Percentiles rank a stretch among this genome's conserved stretches.
These are phyloP conservation scores for Galerina marginata DNA, from an alignment of 768 basidiomycete species.

Conservation along the genomic window DNA sequence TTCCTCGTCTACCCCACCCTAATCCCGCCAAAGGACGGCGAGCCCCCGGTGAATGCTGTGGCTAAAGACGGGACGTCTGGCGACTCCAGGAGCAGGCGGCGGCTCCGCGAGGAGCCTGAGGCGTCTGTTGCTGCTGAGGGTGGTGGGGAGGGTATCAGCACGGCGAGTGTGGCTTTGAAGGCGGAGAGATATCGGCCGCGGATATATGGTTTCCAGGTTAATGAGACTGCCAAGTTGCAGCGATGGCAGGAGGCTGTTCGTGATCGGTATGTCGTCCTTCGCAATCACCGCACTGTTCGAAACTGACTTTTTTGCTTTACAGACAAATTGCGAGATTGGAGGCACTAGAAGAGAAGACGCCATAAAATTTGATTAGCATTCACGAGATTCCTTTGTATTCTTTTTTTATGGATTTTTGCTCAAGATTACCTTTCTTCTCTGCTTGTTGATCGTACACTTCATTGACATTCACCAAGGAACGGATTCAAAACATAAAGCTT, in stretches of 20 bases:
- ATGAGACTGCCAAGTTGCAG: constrained; percentile 92
- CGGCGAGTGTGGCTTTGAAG: constrained; percentile 83
- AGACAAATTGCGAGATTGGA: constrained; percentile 59
- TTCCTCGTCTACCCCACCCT: constrained; percentile 97
- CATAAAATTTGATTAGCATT: constrained; percentile 7
- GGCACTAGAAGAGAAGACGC: constrained; percentile 39
- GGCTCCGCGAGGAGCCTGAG: constrained; percentile 59
- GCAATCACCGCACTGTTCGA: constrained; percentile 10
- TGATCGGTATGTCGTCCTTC: constrained; percentile 65
- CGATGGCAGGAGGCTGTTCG: constrained; percentile 95
- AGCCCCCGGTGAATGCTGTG: constrained; percentile 9
- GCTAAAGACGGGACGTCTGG: constrained; percentile 29
- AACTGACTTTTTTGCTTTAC: neutral
- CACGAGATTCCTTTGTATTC: constrained; percentile 1
- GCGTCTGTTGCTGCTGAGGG: constrained; percentile 54
- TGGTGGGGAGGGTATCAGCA: constrained; percentile 73
- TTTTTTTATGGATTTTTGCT: constrained; percentile 3
- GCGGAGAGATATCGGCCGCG: constrained; percentile 91
- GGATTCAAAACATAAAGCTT: neutral
- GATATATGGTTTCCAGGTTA: constrained; percentile 96
- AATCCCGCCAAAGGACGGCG: constrained; percentile 57
- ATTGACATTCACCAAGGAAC: neutral
- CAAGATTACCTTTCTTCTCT: neutral
- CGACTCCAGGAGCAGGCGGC: constrained; percentile 41
- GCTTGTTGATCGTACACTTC: too few species aligned